phyloP scores from a whole-genome alignment of 371 early-diverging fungal genomes.

The Mortierella sp. region DNA sequence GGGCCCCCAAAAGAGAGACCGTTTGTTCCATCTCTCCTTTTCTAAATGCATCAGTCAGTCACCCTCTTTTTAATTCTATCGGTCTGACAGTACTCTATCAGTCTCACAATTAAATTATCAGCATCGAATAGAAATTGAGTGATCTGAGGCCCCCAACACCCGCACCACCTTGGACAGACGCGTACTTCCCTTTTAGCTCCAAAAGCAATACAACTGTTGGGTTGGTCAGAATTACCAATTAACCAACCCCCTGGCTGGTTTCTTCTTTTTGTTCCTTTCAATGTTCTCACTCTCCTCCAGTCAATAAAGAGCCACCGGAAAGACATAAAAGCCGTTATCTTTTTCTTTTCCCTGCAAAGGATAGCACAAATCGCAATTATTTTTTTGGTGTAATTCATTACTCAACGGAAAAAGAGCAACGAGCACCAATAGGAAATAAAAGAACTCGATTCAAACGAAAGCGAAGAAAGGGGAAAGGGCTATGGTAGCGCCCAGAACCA shows the following conservation, averaged over 20 bases:
- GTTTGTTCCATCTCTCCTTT: not conserved
- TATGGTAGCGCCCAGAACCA: not conserved
- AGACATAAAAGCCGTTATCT: not conserved
- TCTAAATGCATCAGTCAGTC: not conserved
- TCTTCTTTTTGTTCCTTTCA: not conserved
- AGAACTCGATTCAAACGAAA: not conserved
- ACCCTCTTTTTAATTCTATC: not conserved
- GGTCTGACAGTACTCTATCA: not conserved
- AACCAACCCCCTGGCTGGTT: not conserved
- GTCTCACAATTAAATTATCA: not conserved
- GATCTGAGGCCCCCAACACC: slow-evolving; percentile 8
- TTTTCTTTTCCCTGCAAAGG: not conserved
- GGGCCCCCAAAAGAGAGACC: not conserved
- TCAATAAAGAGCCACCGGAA: not conserved
- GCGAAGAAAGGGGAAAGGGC: not conserved
- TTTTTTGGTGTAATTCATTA: not conserved
- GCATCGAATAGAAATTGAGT: slow-evolving; percentile 4
- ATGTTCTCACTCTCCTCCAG: not conserved
- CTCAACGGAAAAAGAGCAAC: not conserved
- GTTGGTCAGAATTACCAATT: not conserved
- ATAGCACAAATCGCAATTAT: not conserved
- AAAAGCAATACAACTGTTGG: not conserved
- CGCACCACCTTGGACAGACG: not conserved
- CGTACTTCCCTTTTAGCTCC: not conserved
- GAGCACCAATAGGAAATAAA: not conserved